phyloP scores from a whole-genome alignment of 148 eudicot genomes.

The Silene latifolia region DNA sequence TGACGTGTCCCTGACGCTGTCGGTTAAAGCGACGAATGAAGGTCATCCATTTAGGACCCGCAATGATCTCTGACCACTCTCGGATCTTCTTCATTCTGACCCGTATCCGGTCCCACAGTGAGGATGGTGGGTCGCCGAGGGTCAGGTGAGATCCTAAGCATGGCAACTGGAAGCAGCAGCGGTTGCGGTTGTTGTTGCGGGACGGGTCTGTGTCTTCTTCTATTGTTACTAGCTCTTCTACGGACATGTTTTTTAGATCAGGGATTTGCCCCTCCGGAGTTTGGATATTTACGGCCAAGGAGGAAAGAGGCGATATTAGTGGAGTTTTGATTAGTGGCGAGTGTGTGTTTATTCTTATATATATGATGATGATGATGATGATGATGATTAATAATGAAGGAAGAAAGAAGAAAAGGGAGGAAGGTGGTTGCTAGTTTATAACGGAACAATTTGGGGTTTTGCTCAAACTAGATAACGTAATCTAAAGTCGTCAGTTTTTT shows the following conservation, averaged over 20 bases:
- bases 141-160: constrained; percentile 9
- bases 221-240: constrained; percentile 13
- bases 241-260: neutral
- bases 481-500: too few relatives aligned
- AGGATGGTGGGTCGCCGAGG: constrained; percentile 6
- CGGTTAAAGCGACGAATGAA: constrained; percentile 42
- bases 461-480: too few relatives aligned
- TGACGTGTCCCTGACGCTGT: constrained; percentile 1
- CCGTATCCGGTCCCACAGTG: constrained; percentile 25
- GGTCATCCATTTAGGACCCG: constrained; percentile 85
- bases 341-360: too few relatives aligned
- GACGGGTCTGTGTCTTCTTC: neutral
- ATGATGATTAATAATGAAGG: too few relatives aligned
- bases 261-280: neutral
- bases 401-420: too few relatives aligned
- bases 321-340: too few relatives aligned
- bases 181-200: constrained; percentile 8
- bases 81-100: constrained; percentile 43
- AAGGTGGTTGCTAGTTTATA: too few relatives aligned
- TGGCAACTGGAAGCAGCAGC: constrained; percentile 32
- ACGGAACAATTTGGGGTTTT: too few relatives aligned
- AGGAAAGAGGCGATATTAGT: too few relatives aligned
- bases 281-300: too few relatives aligned
- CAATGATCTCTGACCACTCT: constrained; percentile 82
- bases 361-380: too few relatives aligned